Evolutionary conservation across 345 rosid genomes (phyloP).

Genomic region (Pugionium cornutum): DNA sequence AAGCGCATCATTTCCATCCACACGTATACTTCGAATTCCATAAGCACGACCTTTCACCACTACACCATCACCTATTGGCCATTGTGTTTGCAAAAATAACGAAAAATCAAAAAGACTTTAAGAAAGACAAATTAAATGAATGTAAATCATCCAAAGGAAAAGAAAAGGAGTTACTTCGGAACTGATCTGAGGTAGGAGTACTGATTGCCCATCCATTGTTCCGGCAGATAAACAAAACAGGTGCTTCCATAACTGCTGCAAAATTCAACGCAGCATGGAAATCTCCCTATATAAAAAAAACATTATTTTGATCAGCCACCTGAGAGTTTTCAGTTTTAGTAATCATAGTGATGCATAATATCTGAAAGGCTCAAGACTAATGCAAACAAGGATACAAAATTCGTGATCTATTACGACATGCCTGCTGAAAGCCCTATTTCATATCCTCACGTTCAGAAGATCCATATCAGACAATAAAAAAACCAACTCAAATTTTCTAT

Average conservation of each 20-base stretch:
- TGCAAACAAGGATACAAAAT: background rate
- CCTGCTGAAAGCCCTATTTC: background rate
- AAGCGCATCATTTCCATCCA: constrained; percentile 91
- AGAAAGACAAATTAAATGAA: background rate
- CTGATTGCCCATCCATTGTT: constrained; percentile 97
- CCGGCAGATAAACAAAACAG: constrained; percentile 79
- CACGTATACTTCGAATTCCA: constrained; percentile 81
- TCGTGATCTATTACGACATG: background rate
- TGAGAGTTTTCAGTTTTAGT: background rate
- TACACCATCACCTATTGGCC: constrained; percentile 70
- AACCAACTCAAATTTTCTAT: background rate
- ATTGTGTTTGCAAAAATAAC: constrained; percentile 21
- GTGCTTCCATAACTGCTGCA: constrained; percentile 78
- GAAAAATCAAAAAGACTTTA: constrained; percentile 16
- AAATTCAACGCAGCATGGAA: constrained; percentile 77
- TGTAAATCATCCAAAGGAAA: constrained; percentile 10
- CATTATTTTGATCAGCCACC: background rate
- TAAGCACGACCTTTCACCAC: constrained; percentile 85
- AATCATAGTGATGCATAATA: constrained; percentile 3
- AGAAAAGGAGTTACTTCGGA: constrained; percentile 61
- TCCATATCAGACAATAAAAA: background rate
- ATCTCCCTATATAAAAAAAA: constrained; percentile 57
- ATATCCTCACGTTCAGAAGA: background rate
- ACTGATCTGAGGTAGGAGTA: constrained; percentile 76
- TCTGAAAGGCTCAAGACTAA: background rate